Base-by-base conservation (phyloP, 1,139 yeast genomes). In the Meyerozyma carpophila region DNA sequence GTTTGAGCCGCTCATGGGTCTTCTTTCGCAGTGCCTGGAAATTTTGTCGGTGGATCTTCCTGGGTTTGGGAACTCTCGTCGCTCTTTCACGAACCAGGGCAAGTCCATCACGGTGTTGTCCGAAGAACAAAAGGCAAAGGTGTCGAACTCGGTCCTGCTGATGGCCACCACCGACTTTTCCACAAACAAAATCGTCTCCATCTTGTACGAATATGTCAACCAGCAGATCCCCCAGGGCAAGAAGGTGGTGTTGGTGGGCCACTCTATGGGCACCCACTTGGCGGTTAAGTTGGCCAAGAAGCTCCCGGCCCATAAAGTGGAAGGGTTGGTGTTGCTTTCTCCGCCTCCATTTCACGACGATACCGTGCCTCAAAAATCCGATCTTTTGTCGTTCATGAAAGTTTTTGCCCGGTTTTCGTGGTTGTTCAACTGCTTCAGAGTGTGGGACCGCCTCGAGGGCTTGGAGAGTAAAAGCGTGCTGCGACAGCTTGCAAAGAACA, bases 211-310 rank as follows among this genome's bases (percentile, higher is more conserved):
- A 45, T 70, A 73, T 39, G 55, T 80, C n/a, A 43, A 47, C 28
- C 67, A 62, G 46, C 62, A 63, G 29, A 63, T 77, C 11, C 73
- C 77, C 0, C 55, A 58, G 2, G 59, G 77, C 37, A 71, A 70
- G 47, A 77, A 71, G 41, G 61, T 84, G n/a, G 74, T 84, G 1
- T 54, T 85, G 27, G 63, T 86, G 5, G 86, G 87, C 9, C 94
- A 85, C 59, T 84, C 93, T 1, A 82, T 84, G 87, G 94, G 94
- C 3, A 71, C 86, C 1, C 78, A 76, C 47, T 55, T 84, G 32
- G 66, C 79, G 4, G 65, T 75, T 6, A 72, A 75, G 51, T 62
- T 82, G 10, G 77, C 79, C 3, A 61, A 65, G 41, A 62, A 57
- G 42, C 62, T 81, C 7, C 74, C 75, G 0, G 47, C 56, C 5